A percentile compares a stretch with the other conserved stretches of the same genome.
Evolutionary conservation across 2,329 filamentous ascomycete species (phyloP).

Genomic region (Aspergillus pseudotamarii): DNA sequence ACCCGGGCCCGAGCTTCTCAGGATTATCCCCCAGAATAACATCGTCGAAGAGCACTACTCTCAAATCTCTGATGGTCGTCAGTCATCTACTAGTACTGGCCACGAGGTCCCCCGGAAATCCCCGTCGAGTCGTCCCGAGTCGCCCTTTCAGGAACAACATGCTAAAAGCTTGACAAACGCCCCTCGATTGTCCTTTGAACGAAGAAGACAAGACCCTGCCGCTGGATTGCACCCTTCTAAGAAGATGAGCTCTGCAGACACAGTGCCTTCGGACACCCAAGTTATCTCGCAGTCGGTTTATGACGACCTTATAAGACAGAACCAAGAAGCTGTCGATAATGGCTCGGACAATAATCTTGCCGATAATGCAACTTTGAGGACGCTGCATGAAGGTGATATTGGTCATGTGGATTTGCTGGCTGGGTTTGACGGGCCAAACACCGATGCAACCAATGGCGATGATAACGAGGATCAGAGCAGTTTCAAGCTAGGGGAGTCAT

Average conservation of each 20-base stretch:
- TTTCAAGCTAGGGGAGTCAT: slow-evolving; percentile 38
- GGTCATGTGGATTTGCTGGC: slow-evolving; percentile 48
- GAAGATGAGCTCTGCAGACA: slow-evolving; percentile 40
- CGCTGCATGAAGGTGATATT: slow-evolving; percentile 45
- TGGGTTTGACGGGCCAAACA: slow-evolving; percentile 36
- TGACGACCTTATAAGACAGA: slow-evolving; percentile 43
- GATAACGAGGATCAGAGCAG: slow-evolving; percentile 48
- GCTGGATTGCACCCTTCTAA: slow-evolving; percentile 22
- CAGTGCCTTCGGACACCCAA: slow-evolving; percentile 45
- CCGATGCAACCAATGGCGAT: slow-evolving; percentile 46
- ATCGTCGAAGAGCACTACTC: slow-evolving; percentile 1
- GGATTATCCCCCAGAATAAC: slow-evolving; percentile 8
- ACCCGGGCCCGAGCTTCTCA: slow-evolving; percentile 14
- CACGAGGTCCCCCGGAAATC: slow-evolving; percentile 14
- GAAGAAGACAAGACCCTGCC: slow-evolving; percentile 14
- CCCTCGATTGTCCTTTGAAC: slow-evolving; percentile 17
- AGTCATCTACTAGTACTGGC: slow-evolving; percentile 11
- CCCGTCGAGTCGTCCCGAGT: slow-evolving; percentile 12
- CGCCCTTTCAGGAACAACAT: slow-evolving; percentile 22
- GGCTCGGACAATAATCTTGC: slow-evolving; percentile 26
- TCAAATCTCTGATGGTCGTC: slow-evolving; percentile 13
- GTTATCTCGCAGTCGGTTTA: slow-evolving; percentile 49
- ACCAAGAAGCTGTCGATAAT: slow-evolving; percentile 32
- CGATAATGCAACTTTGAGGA: slow-evolving; percentile 40
- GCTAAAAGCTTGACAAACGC: slow-evolving; percentile 19